These are phyloP conservation scores for Fusarium piperis DNA, from an alignment of 2,329 filamentous ascomycete species.

Conservation along the genomic window DNA sequence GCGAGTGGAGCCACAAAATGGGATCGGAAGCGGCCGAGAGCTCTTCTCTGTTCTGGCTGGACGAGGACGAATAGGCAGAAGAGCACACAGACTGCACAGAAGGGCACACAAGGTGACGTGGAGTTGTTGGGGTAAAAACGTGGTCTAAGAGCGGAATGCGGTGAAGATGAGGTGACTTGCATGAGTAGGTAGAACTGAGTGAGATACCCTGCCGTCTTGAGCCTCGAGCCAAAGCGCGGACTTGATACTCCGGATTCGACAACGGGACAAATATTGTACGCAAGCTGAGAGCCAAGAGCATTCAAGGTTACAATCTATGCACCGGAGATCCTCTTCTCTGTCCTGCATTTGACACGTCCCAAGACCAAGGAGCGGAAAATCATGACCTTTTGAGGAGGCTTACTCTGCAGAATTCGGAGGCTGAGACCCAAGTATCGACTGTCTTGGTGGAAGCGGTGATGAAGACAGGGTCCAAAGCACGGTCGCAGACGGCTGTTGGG, in stretches of 20 bases:
- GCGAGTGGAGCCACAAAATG: conserved; percentile 10
- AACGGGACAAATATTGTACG: not conserved
- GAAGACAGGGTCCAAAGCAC: conserved; percentile 19
- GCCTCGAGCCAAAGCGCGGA: not conserved
- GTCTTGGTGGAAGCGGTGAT: conserved; percentile 21
- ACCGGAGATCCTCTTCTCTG: not conserved
- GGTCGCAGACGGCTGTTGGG: conserved; percentile 18
- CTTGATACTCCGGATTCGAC: not conserved
- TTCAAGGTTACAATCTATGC: not conserved
- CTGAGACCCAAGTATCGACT: conserved; percentile 7
- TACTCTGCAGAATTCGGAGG: not conserved
- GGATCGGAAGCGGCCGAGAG: conserved; percentile 18
- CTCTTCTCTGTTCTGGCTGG: not conserved
- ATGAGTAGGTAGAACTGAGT: conserved; percentile 12
- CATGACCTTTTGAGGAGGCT: conserved; percentile 14
- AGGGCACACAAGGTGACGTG: conserved; percentile 13
- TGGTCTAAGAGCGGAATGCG: conserved; percentile 28
- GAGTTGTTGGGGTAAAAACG: conserved; percentile 29
- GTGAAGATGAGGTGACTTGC: conserved; percentile 30
- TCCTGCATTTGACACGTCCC: conserved; percentile 11
- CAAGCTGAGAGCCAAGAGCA: not conserved
- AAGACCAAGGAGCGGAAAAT: conserved; percentile 8
- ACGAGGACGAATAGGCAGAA: not conserved
- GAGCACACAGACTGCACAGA: not conserved
- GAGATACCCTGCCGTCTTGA: not conserved